These are phyloP conservation scores for Coemansia biformis DNA, from an alignment of 192 early-diverging fungal species.

Conservation along the genomic window DNA sequence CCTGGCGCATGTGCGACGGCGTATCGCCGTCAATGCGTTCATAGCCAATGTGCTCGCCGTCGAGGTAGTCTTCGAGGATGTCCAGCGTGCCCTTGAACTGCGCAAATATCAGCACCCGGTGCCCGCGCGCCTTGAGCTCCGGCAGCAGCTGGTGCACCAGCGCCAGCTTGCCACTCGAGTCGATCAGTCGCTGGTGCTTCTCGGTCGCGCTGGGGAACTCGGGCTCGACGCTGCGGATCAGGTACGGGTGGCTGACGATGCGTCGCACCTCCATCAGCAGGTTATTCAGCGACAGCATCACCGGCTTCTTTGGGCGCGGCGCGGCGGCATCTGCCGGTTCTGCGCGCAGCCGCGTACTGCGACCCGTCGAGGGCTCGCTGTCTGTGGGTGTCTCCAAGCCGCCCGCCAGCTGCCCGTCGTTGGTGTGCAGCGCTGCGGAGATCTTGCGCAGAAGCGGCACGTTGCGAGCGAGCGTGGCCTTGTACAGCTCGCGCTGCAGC, in stretches of 20 bases:
- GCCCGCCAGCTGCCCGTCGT: not conserved
- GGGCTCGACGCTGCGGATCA: conserved; percentile 75
- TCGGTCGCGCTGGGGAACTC: conserved; percentile 59
- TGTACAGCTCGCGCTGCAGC: conserved; percentile 82
- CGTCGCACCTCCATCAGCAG: conserved; percentile 96
- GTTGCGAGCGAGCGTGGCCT: conserved; percentile 82
- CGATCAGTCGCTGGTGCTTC: conserved; percentile 73
- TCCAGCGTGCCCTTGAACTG: conserved; percentile 97
- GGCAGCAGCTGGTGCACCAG: conserved; percentile 91
- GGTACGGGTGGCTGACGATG: conserved; percentile 91
- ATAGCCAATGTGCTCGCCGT: conserved; percentile 75
- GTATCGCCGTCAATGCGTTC: conserved; percentile 94
- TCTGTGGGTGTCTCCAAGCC: conserved; percentile 46
- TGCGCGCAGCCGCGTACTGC: too few relatives aligned
- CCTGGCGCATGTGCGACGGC: conserved; percentile 83
- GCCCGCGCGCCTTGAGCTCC: conserved; percentile 81
- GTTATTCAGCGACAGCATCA: conserved; percentile 86
- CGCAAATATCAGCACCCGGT: conserved; percentile 96
- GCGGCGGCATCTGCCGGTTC: too few relatives aligned
- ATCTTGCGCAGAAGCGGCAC: conserved; percentile 60
- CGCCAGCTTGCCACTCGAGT: conserved; percentile 96
- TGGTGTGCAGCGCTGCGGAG: conserved; percentile 15
- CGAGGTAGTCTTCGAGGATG: conserved; percentile 93
- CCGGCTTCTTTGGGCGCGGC: too few relatives aligned
- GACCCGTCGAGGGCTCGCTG: too few relatives aligned